Conservation (phyloP, 2,329 filamentous ascomycete genomes). For the Fusarium tanahbumbuense region DNA sequence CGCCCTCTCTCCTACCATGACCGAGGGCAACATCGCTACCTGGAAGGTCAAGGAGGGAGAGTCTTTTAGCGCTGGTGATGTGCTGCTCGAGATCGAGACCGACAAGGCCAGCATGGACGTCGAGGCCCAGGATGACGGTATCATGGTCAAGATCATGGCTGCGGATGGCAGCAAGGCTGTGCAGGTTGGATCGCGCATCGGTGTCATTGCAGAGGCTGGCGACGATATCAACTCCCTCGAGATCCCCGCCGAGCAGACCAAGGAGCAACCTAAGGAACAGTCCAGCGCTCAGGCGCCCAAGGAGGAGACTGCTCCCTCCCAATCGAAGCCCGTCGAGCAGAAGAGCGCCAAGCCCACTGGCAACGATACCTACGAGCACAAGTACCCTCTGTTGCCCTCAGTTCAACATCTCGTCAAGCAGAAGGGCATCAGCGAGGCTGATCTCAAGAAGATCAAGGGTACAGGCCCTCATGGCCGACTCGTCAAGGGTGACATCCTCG, state of each 20-base stretch:
- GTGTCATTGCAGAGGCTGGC: slow-evolving; percentile 81
- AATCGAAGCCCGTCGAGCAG: slow-evolving; percentile 52
- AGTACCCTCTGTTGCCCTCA: slow-evolving; percentile 82
- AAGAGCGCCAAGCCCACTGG: slow-evolving; percentile 53
- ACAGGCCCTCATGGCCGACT: slow-evolving; percentile 89
- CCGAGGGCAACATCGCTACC: slow-evolving; percentile 85
- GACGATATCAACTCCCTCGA: slow-evolving; percentile 82
- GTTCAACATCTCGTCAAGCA: slow-evolving; percentile 84
- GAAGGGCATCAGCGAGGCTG: slow-evolving; percentile 79
- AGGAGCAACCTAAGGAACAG: slow-evolving; percentile 76
- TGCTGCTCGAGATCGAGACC: slow-evolving; percentile 91
- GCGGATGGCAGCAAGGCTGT: slow-evolving; percentile 80
- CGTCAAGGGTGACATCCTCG: slow-evolving; percentile 94
- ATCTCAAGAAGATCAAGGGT: slow-evolving; percentile 83
- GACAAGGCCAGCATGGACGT: slow-evolving; percentile 97
- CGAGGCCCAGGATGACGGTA: slow-evolving; percentile 89
- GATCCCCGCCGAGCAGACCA: slow-evolving; percentile 71
- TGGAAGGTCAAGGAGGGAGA: slow-evolving; percentile 93
- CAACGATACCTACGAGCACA: slow-evolving; percentile 70
- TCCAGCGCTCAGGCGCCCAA: slow-evolving; percentile 50
- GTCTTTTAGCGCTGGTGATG: slow-evolving; percentile 82
- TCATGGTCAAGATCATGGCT: slow-evolving; percentile 84
- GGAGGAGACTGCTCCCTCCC: slow-evolving; percentile 50
- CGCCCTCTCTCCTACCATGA: slow-evolving; percentile 92
- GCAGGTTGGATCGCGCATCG: slow-evolving; percentile 83